These are phyloP conservation scores for Haplosporangium sp. DNA, from an alignment of 371 early-diverging fungal genomes.

Conservation along the genomic window DNA sequence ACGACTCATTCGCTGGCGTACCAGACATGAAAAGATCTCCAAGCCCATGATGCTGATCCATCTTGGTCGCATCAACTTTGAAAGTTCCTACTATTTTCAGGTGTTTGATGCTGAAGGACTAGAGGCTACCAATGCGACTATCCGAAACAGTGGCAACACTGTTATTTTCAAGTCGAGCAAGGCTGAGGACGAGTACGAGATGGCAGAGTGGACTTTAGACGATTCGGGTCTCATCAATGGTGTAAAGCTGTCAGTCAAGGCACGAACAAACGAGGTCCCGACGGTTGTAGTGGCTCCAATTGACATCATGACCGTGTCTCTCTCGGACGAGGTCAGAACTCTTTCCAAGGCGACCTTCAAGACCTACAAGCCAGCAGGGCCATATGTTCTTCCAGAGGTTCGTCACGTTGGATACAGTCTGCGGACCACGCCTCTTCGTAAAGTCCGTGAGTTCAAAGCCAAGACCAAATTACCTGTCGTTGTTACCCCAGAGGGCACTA, in stretches of 20 bases:
- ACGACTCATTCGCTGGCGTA: conserved; percentile 47
- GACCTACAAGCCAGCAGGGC: conserved; percentile 49
- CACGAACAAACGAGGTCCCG: conserved; percentile 33
- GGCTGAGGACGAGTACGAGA: conserved; percentile 27
- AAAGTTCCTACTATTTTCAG: conserved; percentile 44
- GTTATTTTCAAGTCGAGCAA: conserved; percentile 25
- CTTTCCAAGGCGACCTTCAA: conserved; percentile 45
- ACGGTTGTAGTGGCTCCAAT: conserved; percentile 27
- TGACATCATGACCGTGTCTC: conserved; percentile 29
- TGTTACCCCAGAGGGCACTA: conserved; percentile 32
- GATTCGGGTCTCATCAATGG: conserved; percentile 47
- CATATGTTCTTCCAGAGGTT: conserved; percentile 51
- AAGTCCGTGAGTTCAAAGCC: conserved; percentile 42
- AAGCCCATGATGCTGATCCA: conserved; percentile 51
- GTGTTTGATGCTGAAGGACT: conserved; percentile 37
- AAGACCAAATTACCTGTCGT: conserved; percentile 27
- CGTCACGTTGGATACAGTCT: conserved; percentile 35
- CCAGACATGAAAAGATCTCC: conserved; percentile 18
- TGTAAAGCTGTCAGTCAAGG: conserved; percentile 40
- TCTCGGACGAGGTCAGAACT: conserved; percentile 28
- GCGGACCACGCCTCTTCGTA: conserved; percentile 31
- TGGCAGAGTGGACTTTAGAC: conserved; percentile 54
- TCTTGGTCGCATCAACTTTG: conserved; percentile 41
- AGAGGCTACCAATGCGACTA: conserved; percentile 18
- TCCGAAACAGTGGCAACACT: conserved; percentile 13